Evolutionary conservation across 306 rosid genomes (phyloP).

Genomic region (Phaseolus lunatus): DNA sequence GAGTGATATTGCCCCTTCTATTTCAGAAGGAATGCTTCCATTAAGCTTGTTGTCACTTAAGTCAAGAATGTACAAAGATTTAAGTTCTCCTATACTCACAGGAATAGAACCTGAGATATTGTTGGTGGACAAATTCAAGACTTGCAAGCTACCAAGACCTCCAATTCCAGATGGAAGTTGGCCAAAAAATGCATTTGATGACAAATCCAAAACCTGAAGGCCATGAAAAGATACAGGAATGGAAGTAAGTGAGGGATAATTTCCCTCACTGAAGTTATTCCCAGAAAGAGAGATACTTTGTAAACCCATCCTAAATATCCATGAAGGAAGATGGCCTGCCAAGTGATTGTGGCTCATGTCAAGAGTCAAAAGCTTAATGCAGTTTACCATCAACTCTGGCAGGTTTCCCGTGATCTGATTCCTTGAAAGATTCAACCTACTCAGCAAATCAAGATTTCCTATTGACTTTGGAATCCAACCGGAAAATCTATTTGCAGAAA

Average conservation of each 20-base stretch:
- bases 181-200: conserved; percentile 74
- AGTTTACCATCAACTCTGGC: conserved; percentile 71
- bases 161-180: conserved; percentile 67
- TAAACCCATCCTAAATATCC: conserved; percentile 66
- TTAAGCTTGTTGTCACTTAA: conserved; percentile 73
- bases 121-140: conserved; percentile 79
- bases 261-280: conserved; percentile 38
- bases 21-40: conserved; percentile 85
- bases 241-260: conserved; percentile 48
- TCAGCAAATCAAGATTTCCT: conserved; percentile 68
- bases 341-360: conserved; percentile 79
- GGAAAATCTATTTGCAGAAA: conserved; percentile 71
- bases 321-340: conserved; percentile 66
- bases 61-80: conserved; percentile 68
- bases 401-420: conserved; percentile 73
- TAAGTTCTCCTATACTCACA: conserved; percentile 70
- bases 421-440: conserved; percentile 68
- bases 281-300: conserved; percentile 50
- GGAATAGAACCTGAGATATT: conserved; percentile 78
- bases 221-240: conserved; percentile 52
- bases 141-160: conserved; percentile 65
- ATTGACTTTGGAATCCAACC: conserved; percentile 80
- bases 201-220: conserved; percentile 80
- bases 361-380: conserved; percentile 64
- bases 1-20: conserved; percentile 72